Conservation (phyloP, 352 stramenopile species). For the Blastocystis hominis region DNA sequence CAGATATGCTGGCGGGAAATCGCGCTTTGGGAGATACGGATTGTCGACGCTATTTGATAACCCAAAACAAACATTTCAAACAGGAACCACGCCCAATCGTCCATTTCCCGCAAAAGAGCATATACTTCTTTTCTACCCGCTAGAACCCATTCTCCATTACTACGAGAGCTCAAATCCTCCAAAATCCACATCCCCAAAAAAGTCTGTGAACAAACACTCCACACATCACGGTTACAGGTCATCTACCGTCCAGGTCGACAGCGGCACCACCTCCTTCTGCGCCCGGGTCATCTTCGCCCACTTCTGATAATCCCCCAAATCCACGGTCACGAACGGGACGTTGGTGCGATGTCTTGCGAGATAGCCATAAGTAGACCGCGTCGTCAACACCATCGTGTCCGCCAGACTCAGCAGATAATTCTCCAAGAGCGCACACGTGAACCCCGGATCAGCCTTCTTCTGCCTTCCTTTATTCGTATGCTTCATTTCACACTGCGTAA, state of each 20-base stretch:
- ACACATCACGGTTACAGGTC: slow-evolving; percentile 7
- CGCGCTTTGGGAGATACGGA: background rate
- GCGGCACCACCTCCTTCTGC: background rate
- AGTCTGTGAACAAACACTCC: background rate
- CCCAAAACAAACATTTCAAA: background rate
- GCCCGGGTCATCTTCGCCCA: background rate
- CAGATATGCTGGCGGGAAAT: slow-evolving; percentile 14
- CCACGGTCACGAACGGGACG: background rate
- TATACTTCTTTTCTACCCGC: background rate
- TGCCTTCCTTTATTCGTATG: slow-evolving; percentile 6
- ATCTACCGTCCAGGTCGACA: background rate
- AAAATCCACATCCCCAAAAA: slow-evolving; percentile 21
- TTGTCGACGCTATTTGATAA: background rate
- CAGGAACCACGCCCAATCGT: slow-evolving; percentile 1
- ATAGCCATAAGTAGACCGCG: slow-evolving; percentile 7
- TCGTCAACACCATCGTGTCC: slow-evolving; percentile 11
- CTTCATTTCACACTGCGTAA: slow-evolving; percentile 2
- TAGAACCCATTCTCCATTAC: background rate
- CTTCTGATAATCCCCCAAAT: slow-evolving; percentile 20
- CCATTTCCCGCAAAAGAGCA: slow-evolving; percentile 37
- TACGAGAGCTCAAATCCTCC: background rate
- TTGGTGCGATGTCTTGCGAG: slow-evolving; percentile 8
- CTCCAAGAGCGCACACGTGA: slow-evolving; percentile 26
- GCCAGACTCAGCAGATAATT: slow-evolving; percentile 30
- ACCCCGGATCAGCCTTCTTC: slow-evolving; percentile 17